Percentiles rank a stretch among this genome's conserved stretches.
Conservation (phyloP, 1,139 yeast genomes). For the Komagataea norvegica region DNA sequence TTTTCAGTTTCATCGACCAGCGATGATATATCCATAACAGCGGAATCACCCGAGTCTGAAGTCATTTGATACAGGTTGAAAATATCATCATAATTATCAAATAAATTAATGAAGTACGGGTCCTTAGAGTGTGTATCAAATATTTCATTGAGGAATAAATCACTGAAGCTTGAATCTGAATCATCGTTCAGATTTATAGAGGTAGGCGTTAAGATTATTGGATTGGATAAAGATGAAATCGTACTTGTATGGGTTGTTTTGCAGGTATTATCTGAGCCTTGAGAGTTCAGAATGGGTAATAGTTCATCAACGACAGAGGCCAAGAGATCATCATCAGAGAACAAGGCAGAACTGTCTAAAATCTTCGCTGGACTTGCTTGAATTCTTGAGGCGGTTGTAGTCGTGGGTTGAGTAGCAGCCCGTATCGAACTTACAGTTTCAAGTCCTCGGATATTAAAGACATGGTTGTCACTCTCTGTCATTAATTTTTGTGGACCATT, state of each 20-base stretch:
- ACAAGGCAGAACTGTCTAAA: not conserved
- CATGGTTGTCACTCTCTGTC: too few species aligned
- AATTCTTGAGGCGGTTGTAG: too few species aligned
- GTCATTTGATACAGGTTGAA: slow-evolving; percentile 1
- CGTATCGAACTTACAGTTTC: too few species aligned
- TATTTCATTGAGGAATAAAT: slow-evolving; percentile 3
- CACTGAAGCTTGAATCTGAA: not conserved
- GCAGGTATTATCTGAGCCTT: not conserved
- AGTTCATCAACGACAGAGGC: slow-evolving; percentile 5
- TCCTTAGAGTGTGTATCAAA: slow-evolving; percentile 7
- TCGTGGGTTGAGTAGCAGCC: too few species aligned
- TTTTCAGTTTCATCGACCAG: slow-evolving; percentile 2
- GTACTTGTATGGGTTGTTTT: not conserved
- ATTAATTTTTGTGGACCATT: too few species aligned
- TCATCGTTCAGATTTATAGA: not conserved
- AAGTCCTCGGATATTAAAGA: too few species aligned
- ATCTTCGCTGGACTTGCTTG: too few species aligned
- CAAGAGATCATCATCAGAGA: slow-evolving; percentile 3
- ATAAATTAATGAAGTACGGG: slow-evolving; percentile 8
- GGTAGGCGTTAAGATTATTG: slow-evolving; percentile 1
- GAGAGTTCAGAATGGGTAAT: not conserved
- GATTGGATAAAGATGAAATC: slow-evolving; percentile 1
- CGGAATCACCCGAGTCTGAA: not conserved
- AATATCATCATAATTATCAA: slow-evolving; percentile 4
- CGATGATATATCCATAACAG: slow-evolving; percentile 9